Evolutionary conservation across 148 eudicot species (phyloP), one percentile per base, ranked within the genome.

Genomic region (Vaccinium corymbosum): DNA sequence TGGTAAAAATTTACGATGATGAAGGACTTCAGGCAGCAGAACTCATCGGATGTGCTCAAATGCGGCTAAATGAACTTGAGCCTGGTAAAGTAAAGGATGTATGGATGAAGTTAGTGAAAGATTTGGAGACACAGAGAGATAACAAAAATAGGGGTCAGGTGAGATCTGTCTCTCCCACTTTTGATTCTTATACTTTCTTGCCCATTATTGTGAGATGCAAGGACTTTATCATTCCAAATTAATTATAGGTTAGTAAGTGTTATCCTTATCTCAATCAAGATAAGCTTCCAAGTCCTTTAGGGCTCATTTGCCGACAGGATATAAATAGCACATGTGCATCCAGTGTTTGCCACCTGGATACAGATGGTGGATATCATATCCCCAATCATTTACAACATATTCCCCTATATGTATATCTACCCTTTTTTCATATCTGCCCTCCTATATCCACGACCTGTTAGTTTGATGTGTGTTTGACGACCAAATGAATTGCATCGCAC

Each of bases 41-140:
- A 90, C 87, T 97, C 74, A 78, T 97, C 81, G 98, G 99, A 46
- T 92, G 95, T 90, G 96, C 97, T 86, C 97, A 91, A 86, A 57
- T 94, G 81, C 89, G 88, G 81, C 86, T 97, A 17, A 89, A 84
- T 56, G 95, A 94, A 80, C 97, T 97, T 62, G 97, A 92, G 86
- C 97, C 99, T 85, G 99, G 98, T 80, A 97, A 97, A 88, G 94
- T 94, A 83, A 94, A 93, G 86, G 98, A 93, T 85, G 92, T 94
- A 76, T 97, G 99, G 99, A 80, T 97, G 88, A 94, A 90, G 79
- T 89, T 97, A 84, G 99, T 97, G 46, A 97, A 97, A 90, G 99
- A 97, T 89, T 90, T 97, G 89, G 98, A 92, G 71, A 76, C 94
- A 79, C 98, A 94, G 86, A 92, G 98, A 86, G 98, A 97, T 90